These are phyloP conservation scores for Patellifolia procumbens DNA, from an alignment of 179 eudicot genomes.

Conservation along the genomic window DNA sequence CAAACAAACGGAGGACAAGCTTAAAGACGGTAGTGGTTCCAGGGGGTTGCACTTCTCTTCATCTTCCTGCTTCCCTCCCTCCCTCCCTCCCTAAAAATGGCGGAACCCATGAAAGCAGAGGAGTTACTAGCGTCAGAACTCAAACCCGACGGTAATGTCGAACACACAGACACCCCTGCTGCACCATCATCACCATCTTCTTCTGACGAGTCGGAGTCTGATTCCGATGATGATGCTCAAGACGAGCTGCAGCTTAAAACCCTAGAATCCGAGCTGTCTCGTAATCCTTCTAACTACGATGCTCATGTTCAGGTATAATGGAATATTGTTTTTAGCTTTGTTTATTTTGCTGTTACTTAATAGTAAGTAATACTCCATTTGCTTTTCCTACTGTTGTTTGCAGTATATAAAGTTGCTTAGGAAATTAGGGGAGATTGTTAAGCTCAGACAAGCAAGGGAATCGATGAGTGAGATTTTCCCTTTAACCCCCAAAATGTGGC, in stretches of 20 bases:
- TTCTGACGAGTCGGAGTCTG: slow-evolving; percentile 39
- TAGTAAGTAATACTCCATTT: not conserved
- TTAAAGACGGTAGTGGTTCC: too few relatives aligned
- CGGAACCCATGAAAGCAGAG: slow-evolving; percentile 5
- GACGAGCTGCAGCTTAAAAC: slow-evolving; percentile 53
- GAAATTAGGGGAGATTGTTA: slow-evolving; percentile 82
- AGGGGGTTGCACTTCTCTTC: not conserved
- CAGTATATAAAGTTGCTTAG: slow-evolving; percentile 75
- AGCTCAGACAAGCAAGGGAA: slow-evolving; percentile 82
- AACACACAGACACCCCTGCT: not conserved
- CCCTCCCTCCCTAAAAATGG: not conserved
- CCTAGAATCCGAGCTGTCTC: slow-evolving; percentile 63
- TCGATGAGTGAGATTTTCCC: slow-evolving; percentile 77
- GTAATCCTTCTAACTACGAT: slow-evolving; percentile 70
- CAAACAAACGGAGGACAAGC: too few relatives aligned
- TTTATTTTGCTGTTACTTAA: not conserved
- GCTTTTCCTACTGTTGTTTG: slow-evolving; percentile 16
- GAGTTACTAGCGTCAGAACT: not conserved
- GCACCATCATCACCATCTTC: not conserved
- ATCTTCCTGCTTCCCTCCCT: not conserved
- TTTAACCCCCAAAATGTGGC: slow-evolving; percentile 82
- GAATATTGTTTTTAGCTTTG: not conserved
- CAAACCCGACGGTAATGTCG: not conserved
- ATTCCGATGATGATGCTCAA: slow-evolving; percentile 60
- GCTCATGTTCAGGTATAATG: slow-evolving; percentile 67